A percentile compares a stretch with the other conserved stretches of the same genome.
Conservation (phyloP, 257 asterid genomes). For the Penstemon eatonii region DNA sequence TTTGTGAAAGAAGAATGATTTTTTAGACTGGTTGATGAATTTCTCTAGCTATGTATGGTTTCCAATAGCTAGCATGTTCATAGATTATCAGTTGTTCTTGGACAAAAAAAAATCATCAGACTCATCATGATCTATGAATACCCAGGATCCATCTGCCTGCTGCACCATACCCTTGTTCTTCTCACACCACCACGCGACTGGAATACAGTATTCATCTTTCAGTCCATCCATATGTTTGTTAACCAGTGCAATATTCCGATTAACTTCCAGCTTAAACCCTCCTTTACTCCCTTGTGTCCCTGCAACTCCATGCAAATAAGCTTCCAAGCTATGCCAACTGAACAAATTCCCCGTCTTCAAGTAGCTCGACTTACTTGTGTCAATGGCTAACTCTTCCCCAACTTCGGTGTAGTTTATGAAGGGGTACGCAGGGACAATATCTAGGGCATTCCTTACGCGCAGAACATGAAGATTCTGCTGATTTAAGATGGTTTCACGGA, state of each 20-base stretch:
- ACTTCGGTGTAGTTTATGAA: conserved; percentile 48
- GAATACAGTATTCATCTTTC: conserved; percentile 58
- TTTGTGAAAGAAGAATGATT: too few species aligned
- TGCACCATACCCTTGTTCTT: conserved; percentile 82
- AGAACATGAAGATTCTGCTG: conserved; percentile 39
- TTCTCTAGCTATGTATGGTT: too few species aligned
- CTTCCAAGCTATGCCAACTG: conserved; percentile 66
- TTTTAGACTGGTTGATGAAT: too few species aligned
- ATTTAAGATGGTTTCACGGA: conserved; percentile 20
- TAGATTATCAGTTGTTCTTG: too few species aligned
- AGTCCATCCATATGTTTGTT: conserved; percentile 55
- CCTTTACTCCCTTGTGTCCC: conserved; percentile 52
- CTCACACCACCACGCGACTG: conserved; percentile 63
- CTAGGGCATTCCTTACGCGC: conserved; percentile 49
- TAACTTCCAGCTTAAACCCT: conserved; percentile 55
- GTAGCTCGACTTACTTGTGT: conserved; percentile 53
- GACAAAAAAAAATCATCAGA: conserved; percentile 28
- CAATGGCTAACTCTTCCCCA: conserved; percentile 58
- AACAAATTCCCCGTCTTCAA: conserved; percentile 43
- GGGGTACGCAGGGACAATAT: conserved; percentile 65
- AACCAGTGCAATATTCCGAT: conserved; percentile 55
- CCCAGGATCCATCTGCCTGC: conserved; percentile 74
- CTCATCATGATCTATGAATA: conserved; percentile 53
- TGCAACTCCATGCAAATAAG: conserved; percentile 74
- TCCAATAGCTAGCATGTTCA: too few species aligned